These are phyloP conservation scores for Citrus medica DNA, from an alignment of 345 rosid genomes.

Conservation along the genomic window DNA sequence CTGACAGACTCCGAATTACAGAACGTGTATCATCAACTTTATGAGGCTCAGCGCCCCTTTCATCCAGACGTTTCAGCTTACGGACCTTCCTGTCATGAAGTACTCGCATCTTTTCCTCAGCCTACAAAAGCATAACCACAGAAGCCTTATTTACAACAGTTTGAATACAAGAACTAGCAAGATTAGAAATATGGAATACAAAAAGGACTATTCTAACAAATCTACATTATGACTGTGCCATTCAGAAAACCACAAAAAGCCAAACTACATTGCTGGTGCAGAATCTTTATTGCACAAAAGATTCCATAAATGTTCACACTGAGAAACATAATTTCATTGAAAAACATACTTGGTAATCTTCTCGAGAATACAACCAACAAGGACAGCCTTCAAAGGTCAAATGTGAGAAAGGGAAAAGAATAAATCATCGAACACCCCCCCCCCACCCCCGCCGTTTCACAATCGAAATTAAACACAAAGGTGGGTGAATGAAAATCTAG, in stretches of 20 bases:
- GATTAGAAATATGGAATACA: not conserved
- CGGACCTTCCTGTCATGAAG: slow-evolving; percentile 64
- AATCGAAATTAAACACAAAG: not conserved
- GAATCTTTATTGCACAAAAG: not conserved
- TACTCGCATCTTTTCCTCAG: slow-evolving; percentile 86
- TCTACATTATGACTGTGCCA: not conserved
- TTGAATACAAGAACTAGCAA: not conserved
- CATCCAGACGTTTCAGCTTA: slow-evolving; percentile 74
- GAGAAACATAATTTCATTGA: not conserved
- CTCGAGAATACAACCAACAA: not conserved
- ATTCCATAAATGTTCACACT: not conserved
- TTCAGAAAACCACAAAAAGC: slow-evolving; percentile 2
- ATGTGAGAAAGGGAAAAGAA: not conserved
- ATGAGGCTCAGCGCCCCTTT: slow-evolving; percentile 75
- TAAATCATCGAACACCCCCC: not conserved
- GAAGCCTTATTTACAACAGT: not conserved
- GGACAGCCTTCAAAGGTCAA: not conserved
- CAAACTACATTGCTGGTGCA: not conserved
- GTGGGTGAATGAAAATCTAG: not conserved
- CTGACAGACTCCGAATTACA: slow-evolving; percentile 58
- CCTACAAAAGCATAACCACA: slow-evolving; percentile 38
- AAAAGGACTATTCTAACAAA: not conserved
- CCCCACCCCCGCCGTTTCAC: too few relatives aligned
- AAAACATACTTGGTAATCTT: not conserved
- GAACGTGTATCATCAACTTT: slow-evolving; percentile 58